Percentiles rank a stretch among this genome's conserved stretches.
These are phyloP conservation scores for Pichia cephalocereana DNA, from an alignment of 805 yeast species.

Conservation along the genomic window DNA sequence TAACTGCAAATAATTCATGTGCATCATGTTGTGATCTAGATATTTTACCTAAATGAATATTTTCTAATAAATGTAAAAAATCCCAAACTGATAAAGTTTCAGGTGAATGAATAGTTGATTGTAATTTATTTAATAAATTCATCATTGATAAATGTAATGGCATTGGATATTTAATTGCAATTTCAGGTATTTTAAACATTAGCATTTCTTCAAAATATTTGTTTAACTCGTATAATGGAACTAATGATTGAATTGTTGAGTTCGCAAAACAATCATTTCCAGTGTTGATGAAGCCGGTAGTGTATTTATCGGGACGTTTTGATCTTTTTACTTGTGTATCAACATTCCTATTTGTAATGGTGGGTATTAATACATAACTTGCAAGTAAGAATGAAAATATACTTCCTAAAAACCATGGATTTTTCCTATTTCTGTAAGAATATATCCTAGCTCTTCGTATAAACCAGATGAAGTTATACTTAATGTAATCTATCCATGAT, in stretches of 20 bases:
- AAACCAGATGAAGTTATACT: background rate
- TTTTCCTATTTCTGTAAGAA: background rate
- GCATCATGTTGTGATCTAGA: conserved; percentile 89
- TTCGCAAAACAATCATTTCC: conserved; percentile 92
- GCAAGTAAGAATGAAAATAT: background rate
- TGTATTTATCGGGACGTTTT: conserved; percentile 57
- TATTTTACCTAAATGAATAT: conserved; percentile 61
- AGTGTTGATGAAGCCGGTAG: conserved; percentile 76
- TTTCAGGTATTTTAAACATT: background rate
- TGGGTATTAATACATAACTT: background rate
- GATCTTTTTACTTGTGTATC: background rate
- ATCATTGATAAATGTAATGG: conserved; percentile 54
- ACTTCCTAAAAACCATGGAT: conserved; percentile 1
- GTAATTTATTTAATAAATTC: conserved; percentile 43
- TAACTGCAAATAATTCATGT: conserved; percentile 77
- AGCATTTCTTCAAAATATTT: conserved; percentile 38
- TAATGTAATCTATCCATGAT: background rate
- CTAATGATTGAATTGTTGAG: conserved; percentile 72
- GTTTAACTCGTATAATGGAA: conserved; percentile 51
- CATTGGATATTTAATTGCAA: conserved; percentile 26
- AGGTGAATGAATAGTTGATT: conserved; percentile 47
- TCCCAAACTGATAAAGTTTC: conserved; percentile 69
- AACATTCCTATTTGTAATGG: background rate
- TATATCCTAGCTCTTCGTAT: background rate
- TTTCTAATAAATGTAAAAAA: conserved; percentile 62